These are phyloP conservation scores for Sicyos edulis DNA, from an alignment of 306 rosid genomes.

Conservation along the genomic window DNA sequence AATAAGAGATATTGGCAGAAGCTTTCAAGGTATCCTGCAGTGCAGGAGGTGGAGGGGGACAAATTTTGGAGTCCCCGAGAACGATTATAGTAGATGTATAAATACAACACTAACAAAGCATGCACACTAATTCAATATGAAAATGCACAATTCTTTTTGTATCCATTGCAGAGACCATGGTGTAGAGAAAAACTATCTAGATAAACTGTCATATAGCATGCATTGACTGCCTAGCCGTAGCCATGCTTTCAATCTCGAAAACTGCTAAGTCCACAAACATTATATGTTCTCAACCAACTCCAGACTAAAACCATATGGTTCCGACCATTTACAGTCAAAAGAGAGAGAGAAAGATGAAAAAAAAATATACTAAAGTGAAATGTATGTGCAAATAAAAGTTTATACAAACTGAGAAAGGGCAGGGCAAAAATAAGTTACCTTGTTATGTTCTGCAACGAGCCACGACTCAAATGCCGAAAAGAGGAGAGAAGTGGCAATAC, in stretches of 20 bases:
- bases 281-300: too few relatives aligned
- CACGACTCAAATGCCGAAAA: conserved; percentile 95
- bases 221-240: not conserved
- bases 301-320: not conserved
- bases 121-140: not conserved
- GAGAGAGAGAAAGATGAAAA: not conserved
- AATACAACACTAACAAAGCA: not conserved
- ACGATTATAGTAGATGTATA: not conserved
- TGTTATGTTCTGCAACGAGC: conserved; percentile 97
- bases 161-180: too few relatives aligned
- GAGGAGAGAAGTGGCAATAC: conserved; percentile 87
- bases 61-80: not conserved
- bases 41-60: not conserved
- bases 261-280: too few relatives aligned
- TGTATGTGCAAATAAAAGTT: too few relatives aligned
- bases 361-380: not conserved
- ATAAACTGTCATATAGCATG: not conserved
- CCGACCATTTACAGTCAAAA: not conserved
- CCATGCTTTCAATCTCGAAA: not conserved
- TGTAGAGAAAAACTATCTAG: not conserved
- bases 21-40: not conserved
- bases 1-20: too few relatives aligned
- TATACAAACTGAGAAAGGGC: too few relatives aligned
- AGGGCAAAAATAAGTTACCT: conserved; percentile 37
- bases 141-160: too few relatives aligned